Evolutionary conservation across 345 rosid species (phyloP), one percentile per base, ranked within the genome.

Genomic region (Aquilaria yunnanensis): DNA sequence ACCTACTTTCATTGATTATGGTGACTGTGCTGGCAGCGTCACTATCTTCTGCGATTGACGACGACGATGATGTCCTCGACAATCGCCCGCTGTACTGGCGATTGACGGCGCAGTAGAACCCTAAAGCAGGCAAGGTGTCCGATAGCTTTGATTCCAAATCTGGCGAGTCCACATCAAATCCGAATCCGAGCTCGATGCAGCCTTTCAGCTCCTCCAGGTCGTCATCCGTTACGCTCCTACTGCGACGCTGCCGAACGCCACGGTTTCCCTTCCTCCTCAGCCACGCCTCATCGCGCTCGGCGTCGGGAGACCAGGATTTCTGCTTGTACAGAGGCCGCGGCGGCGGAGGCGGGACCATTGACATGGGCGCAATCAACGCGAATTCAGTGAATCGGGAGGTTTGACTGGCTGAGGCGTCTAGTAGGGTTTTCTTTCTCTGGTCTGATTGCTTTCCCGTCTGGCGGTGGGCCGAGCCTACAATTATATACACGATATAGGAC

Each of bases 191-290:
- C 66, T 93, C 99, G 60, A 93, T 81, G 23, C 88, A 86, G 0
- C 85, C 99, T 34, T 77, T 90, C 5, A 93, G 84, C 83, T 93
- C 99, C 55, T 81, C 83, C 11, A 93, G 58, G 67, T 93, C 98
- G 41, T 84, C 97, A 61, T 90, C 87, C 9, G 90, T 83, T 1
- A 90, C 81, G 75, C 92, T 88, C 63, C 70, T 75, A 56, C 78
- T 66, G 10, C 85, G 70, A 37, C 75, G 76, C 56, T 14, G 72
- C 4, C 70, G 14, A 1, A 3, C 16, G 10, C 67, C 14, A 12
- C 64, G 5, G 14, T 66, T 83, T 2, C 64, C 81, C 57, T 82
- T 82, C 54, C 78, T 73, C 48, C 88, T 62, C 32, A 61, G 78
- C 98, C 97, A 93, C 41, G 85, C 84, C 67, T 86, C 92, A 46